phyloP scores from a whole-genome alignment of 306 rosid species.

The Castanospermum australe region DNA sequence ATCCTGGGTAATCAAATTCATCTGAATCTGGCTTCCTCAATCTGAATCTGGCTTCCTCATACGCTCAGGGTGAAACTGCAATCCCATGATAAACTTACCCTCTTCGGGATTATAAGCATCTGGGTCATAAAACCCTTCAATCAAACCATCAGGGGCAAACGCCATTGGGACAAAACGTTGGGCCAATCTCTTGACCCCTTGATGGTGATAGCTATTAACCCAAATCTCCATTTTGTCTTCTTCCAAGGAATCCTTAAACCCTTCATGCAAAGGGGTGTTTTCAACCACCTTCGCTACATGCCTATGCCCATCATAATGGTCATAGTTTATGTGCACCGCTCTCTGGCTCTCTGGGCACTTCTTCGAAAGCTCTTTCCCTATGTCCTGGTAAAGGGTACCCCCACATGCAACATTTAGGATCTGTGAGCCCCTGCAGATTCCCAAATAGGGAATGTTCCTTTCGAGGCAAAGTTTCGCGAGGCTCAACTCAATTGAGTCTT shows the following conservation, averaged over 20 bases:
- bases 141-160: constrained; percentile 74
- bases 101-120: constrained; percentile 89
- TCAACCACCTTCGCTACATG: constrained; percentile 69
- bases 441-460: constrained; percentile 88
- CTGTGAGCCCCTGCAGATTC: constrained; percentile 92
- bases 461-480: constrained; percentile 88
- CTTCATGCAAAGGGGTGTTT: constrained; percentile 69
- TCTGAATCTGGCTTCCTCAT: constrained; percentile 80
- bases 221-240: constrained; percentile 55
- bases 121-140: constrained; percentile 87
- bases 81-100: constrained; percentile 94
- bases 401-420: constrained; percentile 91
- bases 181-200: constrained; percentile 85
- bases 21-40: constrained; percentile 73
- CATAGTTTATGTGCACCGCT: constrained; percentile 72
- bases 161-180: constrained; percentile 90
- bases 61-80: constrained; percentile 92
- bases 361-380: constrained; percentile 62
- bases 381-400: constrained; percentile 75
- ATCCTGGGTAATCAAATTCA: constrained; percentile 84
- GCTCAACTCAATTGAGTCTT: constrained; percentile 79
- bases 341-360: constrained; percentile 35
- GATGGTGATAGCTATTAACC: constrained; percentile 95
- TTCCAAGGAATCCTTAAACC: constrained; percentile 78
- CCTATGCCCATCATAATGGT: constrained; percentile 87